Evolutionary conservation across 2,329 filamentous ascomycete species (phyloP).

Genomic region (Pseudopithomyces maydicus): DNA sequence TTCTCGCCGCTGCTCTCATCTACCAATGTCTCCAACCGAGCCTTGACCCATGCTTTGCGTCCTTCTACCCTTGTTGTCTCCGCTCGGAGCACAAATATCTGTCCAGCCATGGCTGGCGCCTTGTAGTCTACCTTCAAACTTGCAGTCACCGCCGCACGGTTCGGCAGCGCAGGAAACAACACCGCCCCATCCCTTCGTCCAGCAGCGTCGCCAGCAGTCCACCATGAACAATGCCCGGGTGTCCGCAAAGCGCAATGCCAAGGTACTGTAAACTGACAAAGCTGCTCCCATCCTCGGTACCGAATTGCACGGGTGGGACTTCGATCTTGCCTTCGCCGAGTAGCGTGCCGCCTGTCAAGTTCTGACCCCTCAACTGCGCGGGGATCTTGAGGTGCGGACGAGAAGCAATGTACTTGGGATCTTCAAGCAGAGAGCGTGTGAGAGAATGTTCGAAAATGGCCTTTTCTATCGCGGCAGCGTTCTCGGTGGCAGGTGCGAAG

Average conservation of each 20-base stretch:
- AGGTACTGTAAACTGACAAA: slow-evolving; percentile 75
- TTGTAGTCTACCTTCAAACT: slow-evolving; percentile 83
- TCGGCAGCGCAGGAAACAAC: slow-evolving; percentile 88
- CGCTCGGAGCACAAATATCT: slow-evolving; percentile 78
- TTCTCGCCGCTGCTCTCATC: slow-evolving; percentile 70
- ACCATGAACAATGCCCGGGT: slow-evolving; percentile 89
- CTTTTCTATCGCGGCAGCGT: slow-evolving; percentile 66
- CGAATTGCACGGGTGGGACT: slow-evolving; percentile 81
- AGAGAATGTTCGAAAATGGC: slow-evolving; percentile 78
- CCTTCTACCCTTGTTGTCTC: slow-evolving; percentile 86
- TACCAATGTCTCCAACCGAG: slow-evolving; percentile 79
- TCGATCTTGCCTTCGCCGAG: slow-evolving; percentile 75
- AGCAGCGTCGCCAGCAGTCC: slow-evolving; percentile 89
- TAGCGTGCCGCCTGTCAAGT: slow-evolving; percentile 81
- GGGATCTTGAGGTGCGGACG: slow-evolving; percentile 90
- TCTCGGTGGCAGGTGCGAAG: slow-evolving; percentile 63
- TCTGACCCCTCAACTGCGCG: slow-evolving; percentile 68
- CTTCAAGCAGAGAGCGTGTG: slow-evolving; percentile 68
- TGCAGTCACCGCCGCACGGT: slow-evolving; percentile 84
- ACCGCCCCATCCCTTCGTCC: slow-evolving; percentile 86
- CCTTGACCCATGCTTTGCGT: slow-evolving; percentile 92
- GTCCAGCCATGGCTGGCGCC: slow-evolving; percentile 74
- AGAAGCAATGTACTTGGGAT: slow-evolving; percentile 72
- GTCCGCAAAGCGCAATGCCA: slow-evolving; percentile 80
- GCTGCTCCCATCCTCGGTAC: slow-evolving; percentile 56